Evolutionary conservation across 2,329 filamentous ascomycete genomes (phyloP), one percentile per base, ranked within the genome.

Genomic region (Cladophialophora bantiana): DNA sequence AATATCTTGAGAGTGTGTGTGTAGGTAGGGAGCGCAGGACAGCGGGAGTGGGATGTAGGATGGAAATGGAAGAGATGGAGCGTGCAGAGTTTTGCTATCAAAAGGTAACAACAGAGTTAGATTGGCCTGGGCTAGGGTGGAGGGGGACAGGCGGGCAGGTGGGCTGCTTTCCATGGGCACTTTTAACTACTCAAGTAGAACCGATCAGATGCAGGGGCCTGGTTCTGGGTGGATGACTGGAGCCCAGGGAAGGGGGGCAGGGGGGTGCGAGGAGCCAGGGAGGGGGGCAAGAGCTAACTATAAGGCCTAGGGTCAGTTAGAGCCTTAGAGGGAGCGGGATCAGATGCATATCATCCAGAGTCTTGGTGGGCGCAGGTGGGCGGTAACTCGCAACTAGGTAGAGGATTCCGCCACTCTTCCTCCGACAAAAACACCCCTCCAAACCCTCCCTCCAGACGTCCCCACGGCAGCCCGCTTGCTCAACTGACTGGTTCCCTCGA

Each of bases 1-100:
- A 50, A 18, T 26, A 18, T 42, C 38, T n/a, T 7, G 20, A 50
- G 45, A 2, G 26, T 26, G 26, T 26, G 26, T 50, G 45, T 50
- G 45, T 50, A 26, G 18, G 15, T 26, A 26, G 3, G 45, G 7
- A 26, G 45, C 45, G 45, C 45, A 50, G 45, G 45, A 50, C 34
- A 48, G 38, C 59, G 35, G 40, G 35, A 38, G 59, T 53, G 48
- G 45, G 59, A 50, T 52, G 59, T 35, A 48, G 59, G 48, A 61
- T 34, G 35, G 65, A 42, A 48, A 53, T 50, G 35, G 65, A 42
- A 36, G 38, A 54, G 57, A 64, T 64, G 59, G 62, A 68, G 66
- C 48, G 66, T 61, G 67, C 63, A 69, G 54, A 69, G 67, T 60
- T 68, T 69, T 66, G 67, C 61, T 66, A 66, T 65, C 64, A 67